Base-by-base conservation (phyloP, 1,284 basidiomycete genomes). In the Phylloboletellus chloephorus region DNA sequence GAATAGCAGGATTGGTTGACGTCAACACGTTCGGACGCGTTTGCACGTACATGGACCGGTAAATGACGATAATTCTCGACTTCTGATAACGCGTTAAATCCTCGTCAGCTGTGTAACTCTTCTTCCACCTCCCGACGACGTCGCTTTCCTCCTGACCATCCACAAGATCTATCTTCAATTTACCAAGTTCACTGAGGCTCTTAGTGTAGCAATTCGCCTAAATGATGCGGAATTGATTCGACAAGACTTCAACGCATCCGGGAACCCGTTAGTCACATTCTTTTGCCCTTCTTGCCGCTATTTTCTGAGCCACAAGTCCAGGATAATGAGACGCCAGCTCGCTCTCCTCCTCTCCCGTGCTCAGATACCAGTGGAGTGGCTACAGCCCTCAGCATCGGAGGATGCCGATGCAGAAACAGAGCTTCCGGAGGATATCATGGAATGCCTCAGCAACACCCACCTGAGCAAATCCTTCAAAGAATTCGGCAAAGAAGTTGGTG, bases 21-120 rank as follows among this genome's bases (percentile, higher is more conserved):
- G 76, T 83, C 37, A 88, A 95, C 65, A 97, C 90, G 0, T 98
- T 81, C 60, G 75, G 75, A 38, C 82, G 96, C 40, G 94, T 98
- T n/a, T 97, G 95, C 57, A 82, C 89, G 44, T 99, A 99, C 67
- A 97, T 98, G 90, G 82, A 96, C 63, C 81, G 85, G 88, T 90
- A 58, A 55, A 82, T 69, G 15, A 24, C 11, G 12, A 20, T 19
- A 8, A 20, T 28, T 16, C 7, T 8, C n/a, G 19, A 24, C 31
- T 23, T 24, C 24, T 32, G 7, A 37, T 31, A 10, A 25, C 43
- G 40, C 51, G 46, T 56, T 42, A 49, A 35, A 28, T 28, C 26
- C 32, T 43, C 22, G 24, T 13, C 49, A 91, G 88, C 59, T 96
- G 92, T 54, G 89, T 98, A 5, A 88, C 83, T 56, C 78, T 98